Evolutionary conservation across 768 basidiomycete genomes (phyloP).

Genomic region (Coprinopsis marcescibilis): DNA sequence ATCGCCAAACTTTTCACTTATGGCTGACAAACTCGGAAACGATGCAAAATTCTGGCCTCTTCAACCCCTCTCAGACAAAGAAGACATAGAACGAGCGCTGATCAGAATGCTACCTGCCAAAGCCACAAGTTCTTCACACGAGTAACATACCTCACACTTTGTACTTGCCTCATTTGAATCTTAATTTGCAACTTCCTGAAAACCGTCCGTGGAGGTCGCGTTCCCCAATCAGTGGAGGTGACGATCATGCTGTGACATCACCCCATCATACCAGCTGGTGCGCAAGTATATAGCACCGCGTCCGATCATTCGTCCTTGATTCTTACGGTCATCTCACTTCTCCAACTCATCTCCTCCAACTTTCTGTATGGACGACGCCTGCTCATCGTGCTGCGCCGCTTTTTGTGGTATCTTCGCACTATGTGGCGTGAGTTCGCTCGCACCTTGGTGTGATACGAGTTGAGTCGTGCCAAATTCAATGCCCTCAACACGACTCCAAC

Average conservation of each 20-base stretch:
- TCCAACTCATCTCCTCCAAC: not conserved
- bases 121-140: not conserved
- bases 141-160: no score
- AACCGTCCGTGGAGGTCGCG: no score
- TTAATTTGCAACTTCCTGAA: no score
- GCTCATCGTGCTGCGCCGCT: constrained; percentile 4
- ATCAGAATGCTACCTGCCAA: constrained; percentile 9
- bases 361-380: not conserved
- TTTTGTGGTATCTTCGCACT: not conserved
- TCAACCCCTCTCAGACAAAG: constrained; percentile 1
- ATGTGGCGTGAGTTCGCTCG: no score
- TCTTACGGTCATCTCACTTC: not conserved
- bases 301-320: not conserved
- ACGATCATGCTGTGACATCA: no score
- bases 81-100: constrained; percentile 14
- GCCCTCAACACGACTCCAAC: not conserved
- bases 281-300: no score
- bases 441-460: no score
- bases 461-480: no score
- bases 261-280: no score
- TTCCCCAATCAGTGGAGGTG: no score
- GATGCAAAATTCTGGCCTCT: constrained; percentile 19
- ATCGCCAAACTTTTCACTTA: constrained; percentile 70
- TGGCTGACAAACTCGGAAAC: constrained; percentile 18
- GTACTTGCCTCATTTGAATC: no score